Evolutionary conservation across 75 land plant genomes (phyloP), one percentile per base, ranked within the genome.

Genomic region (Adiantum capillusveneris): DNA sequence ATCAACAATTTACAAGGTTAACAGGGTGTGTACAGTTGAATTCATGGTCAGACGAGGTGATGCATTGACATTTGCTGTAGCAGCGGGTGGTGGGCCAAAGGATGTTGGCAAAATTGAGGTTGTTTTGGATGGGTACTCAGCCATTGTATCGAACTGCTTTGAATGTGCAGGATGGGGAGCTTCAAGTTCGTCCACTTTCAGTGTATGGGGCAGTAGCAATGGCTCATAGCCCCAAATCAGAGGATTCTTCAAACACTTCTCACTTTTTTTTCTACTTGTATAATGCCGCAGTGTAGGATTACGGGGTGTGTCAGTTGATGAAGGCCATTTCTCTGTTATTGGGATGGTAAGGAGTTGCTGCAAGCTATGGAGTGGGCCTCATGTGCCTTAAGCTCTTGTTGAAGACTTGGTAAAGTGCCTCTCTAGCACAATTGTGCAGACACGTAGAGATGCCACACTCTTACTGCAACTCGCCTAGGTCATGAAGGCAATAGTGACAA

Each of bases 131-230:
- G 98, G 98, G 50, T 92, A 89, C 89, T 59, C 96, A 93, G 59
- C 98, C 98, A 6, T 52, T 93, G 25, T 93, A 93, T 60, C 75
- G 65, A 63, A 89, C 96, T 6, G 77, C 75, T 0, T 66, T 93
- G 19, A 89, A 65, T 67, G 79, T 93, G 26, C 98, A 93, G 96
- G 98, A 93, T 74, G 95, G 98, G 6, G 95, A 93, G 43, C 59
- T 93, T 65, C 98, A 96, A 17, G 87, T 93, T 31, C 79, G 89
- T 62, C 98, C 98, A 1, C 64, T 93, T 37, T 93, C 98, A 29
- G 98, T 93, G 12, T 93, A 93, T 73, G 98, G 98, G 57, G 87
- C 98, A 26, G 87, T 93, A 67, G 98, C 90, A 11, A 93, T 93
- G 98, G 90, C 98, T 37, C 95, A 93, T 58, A 87, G 66, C 60